Conservation (phyloP, 78 protist genomes). For the Ministeria vibrans region DNA sequence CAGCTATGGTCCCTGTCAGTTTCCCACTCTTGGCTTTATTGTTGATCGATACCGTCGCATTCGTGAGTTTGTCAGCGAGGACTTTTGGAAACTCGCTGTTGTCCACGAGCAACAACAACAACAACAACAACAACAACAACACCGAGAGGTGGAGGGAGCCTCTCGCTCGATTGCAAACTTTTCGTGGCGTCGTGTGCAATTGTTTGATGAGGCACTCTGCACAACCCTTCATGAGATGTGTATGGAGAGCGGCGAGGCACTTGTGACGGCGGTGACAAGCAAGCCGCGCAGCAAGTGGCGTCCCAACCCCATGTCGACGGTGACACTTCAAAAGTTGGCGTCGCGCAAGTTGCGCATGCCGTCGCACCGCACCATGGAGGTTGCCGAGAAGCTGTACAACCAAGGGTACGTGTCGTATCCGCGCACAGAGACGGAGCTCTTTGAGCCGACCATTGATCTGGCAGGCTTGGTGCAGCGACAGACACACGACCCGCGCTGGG, state of each 20-base stretch:
- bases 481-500: constrained; percentile 42
- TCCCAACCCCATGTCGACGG: constrained; percentile 92
- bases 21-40: constrained; percentile 96
- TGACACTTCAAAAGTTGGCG: constrained; percentile 82
- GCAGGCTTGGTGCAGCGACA: constrained; percentile 42
- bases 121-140: not conserved
- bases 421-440: constrained; percentile 95
- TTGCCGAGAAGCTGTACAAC: constrained; percentile 78
- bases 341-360: constrained; percentile 59
- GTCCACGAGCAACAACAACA: not conserved
- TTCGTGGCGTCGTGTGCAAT: not conserved
- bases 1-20: constrained; percentile 93
- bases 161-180: too few relatives aligned
- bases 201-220: not conserved
- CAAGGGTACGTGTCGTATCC: constrained; percentile 90
- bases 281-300: constrained; percentile 17
- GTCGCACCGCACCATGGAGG: constrained; percentile 46
- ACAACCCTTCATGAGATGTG: not conserved
- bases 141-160: too few relatives aligned
- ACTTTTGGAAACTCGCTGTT: constrained; percentile 61
- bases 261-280: constrained; percentile 4
- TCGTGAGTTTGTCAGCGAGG: constrained; percentile 65
- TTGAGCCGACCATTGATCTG: constrained; percentile 59
- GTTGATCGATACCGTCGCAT: constrained; percentile 73
- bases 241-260: not conserved